Evolutionary conservation across 2,329 filamentous ascomycete species (phyloP).

Genomic region (Neopestalotiopsis clavispora): DNA sequence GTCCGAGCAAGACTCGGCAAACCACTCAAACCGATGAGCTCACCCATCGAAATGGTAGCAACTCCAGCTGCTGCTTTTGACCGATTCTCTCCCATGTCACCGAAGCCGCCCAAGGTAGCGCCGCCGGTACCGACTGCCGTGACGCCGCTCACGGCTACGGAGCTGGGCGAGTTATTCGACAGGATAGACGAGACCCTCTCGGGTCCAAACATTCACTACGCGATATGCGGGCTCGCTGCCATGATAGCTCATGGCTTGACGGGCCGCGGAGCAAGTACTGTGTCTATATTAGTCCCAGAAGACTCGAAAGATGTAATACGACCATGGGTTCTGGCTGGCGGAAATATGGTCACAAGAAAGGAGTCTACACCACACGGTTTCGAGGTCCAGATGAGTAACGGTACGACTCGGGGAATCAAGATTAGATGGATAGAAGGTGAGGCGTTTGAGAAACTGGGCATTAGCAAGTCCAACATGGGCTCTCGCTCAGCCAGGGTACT

Average conservation of each 20-base stretch:
- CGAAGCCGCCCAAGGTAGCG: neutral
- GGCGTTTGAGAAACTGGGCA: conserved; percentile 36
- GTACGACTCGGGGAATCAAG: conserved; percentile 43
- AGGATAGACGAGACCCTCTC: conserved; percentile 44
- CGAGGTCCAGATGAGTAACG: conserved; percentile 31
- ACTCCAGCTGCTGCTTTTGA: neutral
- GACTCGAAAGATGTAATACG: conserved; percentile 40
- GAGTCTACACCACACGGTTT: neutral
- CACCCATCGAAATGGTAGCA: neutral
- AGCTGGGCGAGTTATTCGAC: conserved; percentile 43
- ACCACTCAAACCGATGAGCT: neutral
- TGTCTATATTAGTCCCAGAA: conserved; percentile 48
- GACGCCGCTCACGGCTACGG: conserved; percentile 30
- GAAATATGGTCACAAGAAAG: neutral
- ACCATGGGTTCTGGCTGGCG: conserved; percentile 41
- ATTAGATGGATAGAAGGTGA: conserved; percentile 43
- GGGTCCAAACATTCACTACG: conserved; percentile 42
- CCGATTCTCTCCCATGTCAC: neutral
- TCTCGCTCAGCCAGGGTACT: conserved; percentile 27
- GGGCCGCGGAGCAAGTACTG: conserved; percentile 31
- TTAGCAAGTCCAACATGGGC: conserved; percentile 17
- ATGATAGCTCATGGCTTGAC: conserved; percentile 49
- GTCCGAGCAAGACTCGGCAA: conserved; percentile 1
- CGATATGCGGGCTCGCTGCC: conserved; percentile 50
- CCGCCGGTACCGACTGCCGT: conserved; percentile 9